Evolutionary conservation across 768 basidiomycete species (phyloP).

Genomic region (Leccinellum luteum): DNA sequence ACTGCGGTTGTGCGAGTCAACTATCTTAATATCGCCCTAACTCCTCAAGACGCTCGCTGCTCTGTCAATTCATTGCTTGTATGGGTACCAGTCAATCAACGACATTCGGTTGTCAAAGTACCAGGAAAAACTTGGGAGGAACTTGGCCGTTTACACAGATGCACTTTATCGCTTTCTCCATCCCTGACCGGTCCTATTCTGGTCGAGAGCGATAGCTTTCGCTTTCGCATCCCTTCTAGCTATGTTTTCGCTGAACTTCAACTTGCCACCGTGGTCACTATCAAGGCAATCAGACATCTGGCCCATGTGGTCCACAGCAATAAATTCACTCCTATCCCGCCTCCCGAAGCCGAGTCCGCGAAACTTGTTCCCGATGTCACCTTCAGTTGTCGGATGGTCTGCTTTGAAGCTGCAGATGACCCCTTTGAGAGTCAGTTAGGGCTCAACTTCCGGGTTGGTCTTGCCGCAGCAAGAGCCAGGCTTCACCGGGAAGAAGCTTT

Average conservation of each 20-base stretch:
- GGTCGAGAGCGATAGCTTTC: constrained; percentile 60
- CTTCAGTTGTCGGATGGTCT: constrained; percentile 57
- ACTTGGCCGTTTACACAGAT: constrained; percentile 55
- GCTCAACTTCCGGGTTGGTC: constrained; percentile 70
- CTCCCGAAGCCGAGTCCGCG: constrained; percentile 67
- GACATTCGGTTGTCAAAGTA: constrained; percentile 32
- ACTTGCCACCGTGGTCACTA: constrained; percentile 60
- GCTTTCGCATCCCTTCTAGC: constrained; percentile 76
- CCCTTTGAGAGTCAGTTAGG: constrained; percentile 76
- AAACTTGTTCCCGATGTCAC: constrained; percentile 66
- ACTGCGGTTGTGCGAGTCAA: constrained; percentile 40
- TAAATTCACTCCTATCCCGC: constrained; percentile 50
- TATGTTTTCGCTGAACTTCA: constrained; percentile 77
- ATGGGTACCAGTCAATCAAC: constrained; percentile 53
- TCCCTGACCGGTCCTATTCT: constrained; percentile 39
- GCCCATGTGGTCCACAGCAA: constrained; percentile 50
- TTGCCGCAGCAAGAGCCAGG: constrained; percentile 66
- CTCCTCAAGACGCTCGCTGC: constrained; percentile 25
- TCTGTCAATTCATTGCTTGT: constrained; percentile 44
- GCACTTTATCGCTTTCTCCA: constrained; percentile 40
- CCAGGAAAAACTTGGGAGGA: constrained; percentile 68
- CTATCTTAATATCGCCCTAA: constrained; percentile 20
- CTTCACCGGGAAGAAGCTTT: constrained; percentile 80
- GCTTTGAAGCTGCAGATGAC: constrained; percentile 81
- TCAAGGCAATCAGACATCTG: constrained; percentile 77